phyloP scores from a whole-genome alignment of 768 basidiomycete species.

The Phaeotremella fagi region DNA sequence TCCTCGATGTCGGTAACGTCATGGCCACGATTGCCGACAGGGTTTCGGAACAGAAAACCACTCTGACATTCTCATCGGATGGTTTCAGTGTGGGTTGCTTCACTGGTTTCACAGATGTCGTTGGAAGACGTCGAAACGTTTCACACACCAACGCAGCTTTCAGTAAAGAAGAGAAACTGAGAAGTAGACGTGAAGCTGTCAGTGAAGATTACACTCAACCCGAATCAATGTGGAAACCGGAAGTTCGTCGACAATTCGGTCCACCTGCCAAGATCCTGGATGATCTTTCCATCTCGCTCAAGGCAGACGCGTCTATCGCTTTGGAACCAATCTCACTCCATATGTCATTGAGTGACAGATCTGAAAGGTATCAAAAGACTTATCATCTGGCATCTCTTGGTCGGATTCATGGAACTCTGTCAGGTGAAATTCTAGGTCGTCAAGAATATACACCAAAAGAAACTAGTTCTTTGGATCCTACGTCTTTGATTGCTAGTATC shows the following conservation, averaged over 20 bases:
- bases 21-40: constrained; percentile 28
- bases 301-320: constrained; percentile 10
- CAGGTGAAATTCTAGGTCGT: constrained; percentile 28
- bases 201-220: constrained; percentile 21
- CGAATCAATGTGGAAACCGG: constrained; percentile 20
- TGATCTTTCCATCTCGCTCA: constrained; percentile 27
- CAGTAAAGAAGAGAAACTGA: constrained; percentile 27
- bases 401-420: constrained; percentile 14
- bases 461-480: constrained; percentile 14
- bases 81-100: constrained; percentile 31
- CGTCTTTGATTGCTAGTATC: constrained; percentile 47
- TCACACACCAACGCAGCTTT: constrained; percentile 19
- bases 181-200: constrained; percentile 9
- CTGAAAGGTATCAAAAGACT: constrained; percentile 1
- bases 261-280: constrained; percentile 17
- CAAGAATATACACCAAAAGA: constrained; percentile 10
- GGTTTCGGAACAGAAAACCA: constrained; percentile 22
- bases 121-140: constrained; percentile 23
- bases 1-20: constrained; percentile 28
- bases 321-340: constrained; percentile 31
- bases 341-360: constrained; percentile 16
- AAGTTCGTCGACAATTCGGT: constrained; percentile 12
- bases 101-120: constrained; percentile 25
- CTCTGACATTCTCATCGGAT: constrained; percentile 24
- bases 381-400: constrained; percentile 31